These are phyloP conservation scores for Lactarius hatsudake DNA, from an alignment of 768 basidiomycete species.

Conservation along the genomic window DNA sequence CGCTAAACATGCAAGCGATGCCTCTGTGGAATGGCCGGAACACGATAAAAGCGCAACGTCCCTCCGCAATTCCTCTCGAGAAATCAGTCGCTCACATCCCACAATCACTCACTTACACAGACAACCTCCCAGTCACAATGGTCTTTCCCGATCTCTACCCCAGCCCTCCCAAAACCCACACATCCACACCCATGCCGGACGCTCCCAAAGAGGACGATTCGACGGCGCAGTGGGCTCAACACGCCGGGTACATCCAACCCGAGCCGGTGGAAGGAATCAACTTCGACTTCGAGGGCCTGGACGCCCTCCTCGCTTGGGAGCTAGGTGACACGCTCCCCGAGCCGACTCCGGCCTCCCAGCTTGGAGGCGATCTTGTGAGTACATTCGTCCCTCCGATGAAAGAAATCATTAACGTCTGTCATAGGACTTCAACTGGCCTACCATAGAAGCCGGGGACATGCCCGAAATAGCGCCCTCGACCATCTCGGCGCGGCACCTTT, in stretches of 20 bases:
- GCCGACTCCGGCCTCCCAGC: background rate
- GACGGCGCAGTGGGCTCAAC: background rate
- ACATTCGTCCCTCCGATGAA: background rate
- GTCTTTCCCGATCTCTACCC: background rate
- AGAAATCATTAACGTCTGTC: background rate
- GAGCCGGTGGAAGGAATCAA: background rate
- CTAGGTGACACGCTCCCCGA: background rate
- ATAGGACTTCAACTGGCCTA: background rate
- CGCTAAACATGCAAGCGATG: background rate
- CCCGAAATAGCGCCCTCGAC: background rate
- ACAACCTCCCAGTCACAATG: background rate
- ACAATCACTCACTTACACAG: background rate
- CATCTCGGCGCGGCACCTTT: background rate
- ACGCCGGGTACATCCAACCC: background rate
- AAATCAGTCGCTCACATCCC: background rate
- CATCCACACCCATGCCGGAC: background rate
- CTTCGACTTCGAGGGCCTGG: background rate
- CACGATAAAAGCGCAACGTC: background rate
- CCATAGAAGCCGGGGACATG: background rate
- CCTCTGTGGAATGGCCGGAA: background rate
- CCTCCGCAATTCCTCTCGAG: background rate
- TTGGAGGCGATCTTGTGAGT: background rate
- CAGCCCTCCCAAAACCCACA: background rate
- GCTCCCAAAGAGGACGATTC: background rate
- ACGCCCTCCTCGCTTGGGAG: background rate